phyloP scores from a whole-genome alignment of 208 protist species.

The Perkinsela sp. region DNA sequence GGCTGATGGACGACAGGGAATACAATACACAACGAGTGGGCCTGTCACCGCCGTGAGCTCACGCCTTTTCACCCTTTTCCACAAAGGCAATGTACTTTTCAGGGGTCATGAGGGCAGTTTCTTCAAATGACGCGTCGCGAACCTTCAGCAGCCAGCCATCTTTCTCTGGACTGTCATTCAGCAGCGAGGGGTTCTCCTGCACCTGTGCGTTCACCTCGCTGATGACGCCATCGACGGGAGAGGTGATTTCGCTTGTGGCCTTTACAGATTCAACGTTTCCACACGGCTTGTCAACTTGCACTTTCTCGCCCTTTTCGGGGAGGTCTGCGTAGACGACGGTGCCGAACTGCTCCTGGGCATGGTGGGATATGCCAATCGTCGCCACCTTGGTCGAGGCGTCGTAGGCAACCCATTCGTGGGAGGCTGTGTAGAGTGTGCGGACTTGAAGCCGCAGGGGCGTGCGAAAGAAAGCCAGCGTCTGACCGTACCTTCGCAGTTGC shows the following conservation, averaged over 20 bases:
- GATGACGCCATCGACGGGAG: conserved; percentile 41
- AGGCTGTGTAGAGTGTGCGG: conserved; percentile 27
- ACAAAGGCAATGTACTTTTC: conserved; percentile 4
- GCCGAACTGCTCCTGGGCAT: conserved; percentile 59
- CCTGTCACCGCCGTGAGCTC: too few species aligned
- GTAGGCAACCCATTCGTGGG: conserved; percentile 57
- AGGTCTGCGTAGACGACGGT: conserved; percentile 65
- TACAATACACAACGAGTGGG: too few species aligned
- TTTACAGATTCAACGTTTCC: conserved; percentile 71
- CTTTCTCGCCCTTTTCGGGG: conserved; percentile 40
- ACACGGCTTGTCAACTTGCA: conserved; percentile 25
- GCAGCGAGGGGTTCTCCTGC: conserved; percentile 37
- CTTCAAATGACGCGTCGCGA: neutral
- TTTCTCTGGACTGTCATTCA: conserved; percentile 48
- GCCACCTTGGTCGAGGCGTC: conserved; percentile 11
- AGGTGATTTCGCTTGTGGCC: conserved; percentile 61
- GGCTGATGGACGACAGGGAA: too few species aligned
- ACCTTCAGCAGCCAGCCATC: conserved; percentile 63
- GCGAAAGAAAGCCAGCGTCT: too few species aligned
- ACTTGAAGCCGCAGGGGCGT: conserved; percentile 4
- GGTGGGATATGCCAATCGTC: conserved; percentile 45
- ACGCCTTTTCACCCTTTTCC: neutral
- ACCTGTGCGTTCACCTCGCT: conserved; percentile 44
- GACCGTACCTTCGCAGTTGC: too few species aligned
- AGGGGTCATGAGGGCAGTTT: conserved; percentile 1